Evolutionary conservation across 805 yeast species (phyloP).

Genomic region (Teunomyces aglyptinius): DNA sequence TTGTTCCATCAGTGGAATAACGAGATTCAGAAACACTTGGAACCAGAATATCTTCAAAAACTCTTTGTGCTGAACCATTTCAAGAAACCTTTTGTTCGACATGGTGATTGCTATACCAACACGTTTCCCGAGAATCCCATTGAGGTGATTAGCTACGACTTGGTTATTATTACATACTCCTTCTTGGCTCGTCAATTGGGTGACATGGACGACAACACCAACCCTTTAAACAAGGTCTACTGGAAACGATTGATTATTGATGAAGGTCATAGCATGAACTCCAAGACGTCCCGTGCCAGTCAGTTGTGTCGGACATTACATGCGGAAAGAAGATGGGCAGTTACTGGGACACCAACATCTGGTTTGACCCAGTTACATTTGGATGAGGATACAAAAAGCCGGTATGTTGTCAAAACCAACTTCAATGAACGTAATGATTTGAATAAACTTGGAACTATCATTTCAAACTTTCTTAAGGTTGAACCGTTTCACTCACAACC

Average conservation of each 20-base stretch:
- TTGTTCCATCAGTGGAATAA: conserved; percentile 62
- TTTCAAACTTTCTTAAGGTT: conserved; percentile 53
- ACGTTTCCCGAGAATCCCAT: conserved; percentile 23
- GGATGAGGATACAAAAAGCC: conserved; percentile 29
- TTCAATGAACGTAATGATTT: conserved; percentile 57
- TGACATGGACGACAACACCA: conserved; percentile 16
- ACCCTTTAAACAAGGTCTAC: conserved; percentile 42
- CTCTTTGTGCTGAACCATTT: conserved; percentile 33
- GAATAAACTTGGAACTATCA: conserved; percentile 48
- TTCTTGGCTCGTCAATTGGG: conserved; percentile 44
- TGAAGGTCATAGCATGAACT: conserved; percentile 67
- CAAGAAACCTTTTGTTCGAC: conserved; percentile 16
- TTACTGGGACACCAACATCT: conserved; percentile 74
- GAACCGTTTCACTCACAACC: conserved; percentile 55
- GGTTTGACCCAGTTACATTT: conserved; percentile 62
- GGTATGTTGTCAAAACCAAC: conserved; percentile 47
- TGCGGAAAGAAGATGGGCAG: conserved; percentile 70
- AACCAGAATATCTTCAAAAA: conserved; percentile 31
- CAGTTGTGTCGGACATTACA: conserved; percentile 45
- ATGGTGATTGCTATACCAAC: conserved; percentile 16
- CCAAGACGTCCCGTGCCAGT: conserved; percentile 50
- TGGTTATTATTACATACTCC: conserved; percentile 50
- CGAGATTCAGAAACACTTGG: conserved; percentile 58
- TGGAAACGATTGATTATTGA: conserved; percentile 76
- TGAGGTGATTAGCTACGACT: conserved; percentile 45